phyloP scores from a whole-genome alignment of 2,329 filamentous ascomycete genomes.

The Mycosphaerella sp. region DNA sequence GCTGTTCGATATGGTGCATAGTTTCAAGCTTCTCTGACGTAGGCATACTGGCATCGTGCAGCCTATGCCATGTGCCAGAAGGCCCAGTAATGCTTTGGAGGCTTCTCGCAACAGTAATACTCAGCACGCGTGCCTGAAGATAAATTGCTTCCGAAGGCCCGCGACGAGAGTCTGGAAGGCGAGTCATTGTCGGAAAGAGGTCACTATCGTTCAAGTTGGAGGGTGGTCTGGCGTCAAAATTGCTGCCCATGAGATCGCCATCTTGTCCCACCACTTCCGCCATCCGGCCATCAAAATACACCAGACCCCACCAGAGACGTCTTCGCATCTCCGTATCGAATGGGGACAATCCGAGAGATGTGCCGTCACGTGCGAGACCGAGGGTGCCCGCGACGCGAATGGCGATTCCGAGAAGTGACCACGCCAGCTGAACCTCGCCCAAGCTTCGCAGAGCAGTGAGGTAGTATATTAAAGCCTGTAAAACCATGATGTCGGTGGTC shows the following conservation, averaged over 20 bases:
- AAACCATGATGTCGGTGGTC: slow-evolving; percentile 25
- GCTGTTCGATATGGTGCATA: slow-evolving; percentile 22
- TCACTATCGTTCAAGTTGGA: slow-evolving; percentile 50
- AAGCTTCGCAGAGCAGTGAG: slow-evolving; percentile 23
- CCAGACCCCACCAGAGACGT: slow-evolving; percentile 40
- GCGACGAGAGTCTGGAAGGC: slow-evolving; percentile 21
- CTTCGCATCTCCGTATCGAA: slow-evolving; percentile 34
- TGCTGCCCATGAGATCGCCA: slow-evolving; percentile 24
- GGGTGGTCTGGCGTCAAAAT: slow-evolving; percentile 33
- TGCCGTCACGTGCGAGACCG: slow-evolving; percentile 28
- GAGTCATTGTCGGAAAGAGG: slow-evolving; percentile 42
- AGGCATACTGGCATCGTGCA: slow-evolving; percentile 21
- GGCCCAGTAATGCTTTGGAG: slow-evolving; percentile 21
- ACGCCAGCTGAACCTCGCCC: slow-evolving; percentile 23
- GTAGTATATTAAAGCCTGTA: slow-evolving; percentile 30
- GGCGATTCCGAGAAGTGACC: slow-evolving; percentile 30
- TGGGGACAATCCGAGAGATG: slow-evolving; percentile 25
- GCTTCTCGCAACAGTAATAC: slow-evolving; percentile 18
- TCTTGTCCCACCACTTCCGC: slow-evolving; percentile 49
- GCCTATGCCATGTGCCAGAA: slow-evolving; percentile 22
- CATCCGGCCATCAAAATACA: slow-evolving; percentile 62
- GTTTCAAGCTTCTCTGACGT: slow-evolving; percentile 23
- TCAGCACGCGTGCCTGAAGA: slow-evolving; percentile 21
- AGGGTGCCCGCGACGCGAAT: slow-evolving; percentile 44
- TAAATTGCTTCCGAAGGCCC: slow-evolving; percentile 32